phyloP scores from a whole-genome alignment of 305 asterid species.

The Coffea humblotiana region DNA sequence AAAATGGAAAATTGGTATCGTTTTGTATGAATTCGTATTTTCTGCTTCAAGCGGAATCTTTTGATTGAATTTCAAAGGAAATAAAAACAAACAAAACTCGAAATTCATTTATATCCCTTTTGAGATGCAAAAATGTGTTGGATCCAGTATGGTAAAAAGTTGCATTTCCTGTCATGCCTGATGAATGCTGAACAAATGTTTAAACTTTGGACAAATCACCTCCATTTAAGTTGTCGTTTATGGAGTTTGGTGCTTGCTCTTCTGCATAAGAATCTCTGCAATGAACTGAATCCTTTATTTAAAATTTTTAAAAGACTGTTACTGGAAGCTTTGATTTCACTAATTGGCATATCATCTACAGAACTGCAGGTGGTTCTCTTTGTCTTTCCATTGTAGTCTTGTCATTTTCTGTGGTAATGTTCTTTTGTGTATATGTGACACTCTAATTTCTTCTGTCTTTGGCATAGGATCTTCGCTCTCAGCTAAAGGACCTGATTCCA shows the following conservation, averaged over 20 bases:
- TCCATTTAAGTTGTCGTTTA: neutral
- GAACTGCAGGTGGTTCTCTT: neutral
- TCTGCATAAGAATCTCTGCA: neutral
- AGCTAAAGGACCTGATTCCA: conserved; percentile 84
- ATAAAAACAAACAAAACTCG: no score
- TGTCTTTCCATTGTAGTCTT: conserved; percentile 1
- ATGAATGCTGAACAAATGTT: neutral
- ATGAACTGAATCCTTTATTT: neutral
- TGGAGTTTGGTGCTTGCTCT: neutral
- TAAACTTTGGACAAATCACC: neutral
- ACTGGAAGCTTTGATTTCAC: neutral
- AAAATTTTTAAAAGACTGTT: neutral
- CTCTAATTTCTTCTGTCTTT: conserved; percentile 12
- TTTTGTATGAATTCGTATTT: neutral
- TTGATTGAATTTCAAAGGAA: neutral
- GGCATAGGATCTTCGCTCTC: conserved; percentile 68
- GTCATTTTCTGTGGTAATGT: neutral
- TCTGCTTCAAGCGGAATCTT: neutral
- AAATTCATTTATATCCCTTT: no score
- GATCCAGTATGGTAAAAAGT: neutral
- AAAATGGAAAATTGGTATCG: neutral
- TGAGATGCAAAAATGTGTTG: no score
- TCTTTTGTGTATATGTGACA: neutral
- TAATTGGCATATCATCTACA: neutral
- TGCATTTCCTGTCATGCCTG: neutral